Evolutionary conservation across 805 yeast genomes (phyloP), one percentile per base, ranked within the genome.

Genomic region (Nakazawaea siamensis): DNA sequence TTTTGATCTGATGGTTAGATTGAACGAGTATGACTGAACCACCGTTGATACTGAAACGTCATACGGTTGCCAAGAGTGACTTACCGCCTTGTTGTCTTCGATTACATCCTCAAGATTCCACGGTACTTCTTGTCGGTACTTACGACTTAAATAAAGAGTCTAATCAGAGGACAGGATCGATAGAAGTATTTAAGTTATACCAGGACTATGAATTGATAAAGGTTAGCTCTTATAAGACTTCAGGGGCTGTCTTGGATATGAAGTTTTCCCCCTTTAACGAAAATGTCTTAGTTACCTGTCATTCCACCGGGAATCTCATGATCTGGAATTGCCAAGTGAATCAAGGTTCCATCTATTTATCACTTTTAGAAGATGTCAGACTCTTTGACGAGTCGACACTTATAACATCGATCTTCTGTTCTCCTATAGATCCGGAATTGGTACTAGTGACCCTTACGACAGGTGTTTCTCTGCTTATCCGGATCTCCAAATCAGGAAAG

Each of bases 11-110:
- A 8, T 20, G 23, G 10, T 10, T 7, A 20, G 10, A 20, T 8
- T 20, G 10, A 7, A 20, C 23, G 8, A 24, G n/a, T 24, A n/a
- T 10, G 10, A 8, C 23, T 20, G 10, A 20, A 20, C 23, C 23
- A 20, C 10, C 23, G 10, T 20, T 20, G 7, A 20, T 20, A 20
- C 23, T 5, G 27, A 24, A 24, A 13, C 13, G 66, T 36, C 20
- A 52, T 2, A 52, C 60, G 3, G 43, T 45, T 1, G 54, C 64
- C 3, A 58, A 55, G 17, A 64, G 90, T 0, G 54, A 60, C 1
- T 59, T 76, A 2, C 97, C 97, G 1, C 97, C 97, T 1, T 92
- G 97, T 52, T 79, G 84, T 29, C 54, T 90, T 4, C 64, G 79
- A 24, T 66, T 78, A 8, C 73, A 70, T 34, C 81, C 82, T 0